Evolutionary conservation across 1,284 basidiomycete species (phyloP), one percentile per base, ranked within the genome.

Genomic region (Peniophora sp.): DNA sequence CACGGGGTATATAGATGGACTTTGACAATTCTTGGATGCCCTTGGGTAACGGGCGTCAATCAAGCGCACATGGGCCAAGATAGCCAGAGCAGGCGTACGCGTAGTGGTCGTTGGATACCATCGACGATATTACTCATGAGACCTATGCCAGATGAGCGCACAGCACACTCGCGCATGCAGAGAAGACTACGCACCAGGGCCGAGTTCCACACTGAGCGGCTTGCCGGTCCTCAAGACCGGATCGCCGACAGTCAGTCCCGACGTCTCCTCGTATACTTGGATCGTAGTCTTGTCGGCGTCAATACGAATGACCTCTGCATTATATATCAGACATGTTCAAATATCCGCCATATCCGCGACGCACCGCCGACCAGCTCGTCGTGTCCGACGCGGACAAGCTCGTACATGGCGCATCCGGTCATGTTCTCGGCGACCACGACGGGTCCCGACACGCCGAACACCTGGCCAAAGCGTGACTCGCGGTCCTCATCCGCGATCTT

Each of bases 211-310:
- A 66, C 89, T 93, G 51, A 99, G 81, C 36, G 96, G 96, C 69
- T 99, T 99, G 54, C 96, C 96, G 42, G 96, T 99, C 53, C 95
- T 80, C 63, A 99, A 73, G 14, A 99, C 97, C 51, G 96, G 96
- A 74, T 99, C 96, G 43, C 96, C 96, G 52, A 99, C 94, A 15
- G 93, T 97, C 49, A 99, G 92, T 59, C 95, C 94, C 48, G 95
- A 95, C 3, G 94, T 97, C 75, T 97, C 95, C 68, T 97, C 97
- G 66, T 99, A 99, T n/a, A 99, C 97, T 71, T 99, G 97, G 57
- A 99, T 98, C 8, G 96, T 99, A 48, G 92, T 89, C 72, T 97
- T 94, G 72, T 97, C 95, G 53, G 84, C 83, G 62, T 97, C 94
- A 70, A 97, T 97, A 64, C 95, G 83, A 61, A 97, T 97, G 62